A percentile compares a stretch with the other conserved stretches of the same genome.
phyloP scores from a whole-genome alignment of 768 basidiomycete species.

The Coprinellus aureogranulatus region DNA sequence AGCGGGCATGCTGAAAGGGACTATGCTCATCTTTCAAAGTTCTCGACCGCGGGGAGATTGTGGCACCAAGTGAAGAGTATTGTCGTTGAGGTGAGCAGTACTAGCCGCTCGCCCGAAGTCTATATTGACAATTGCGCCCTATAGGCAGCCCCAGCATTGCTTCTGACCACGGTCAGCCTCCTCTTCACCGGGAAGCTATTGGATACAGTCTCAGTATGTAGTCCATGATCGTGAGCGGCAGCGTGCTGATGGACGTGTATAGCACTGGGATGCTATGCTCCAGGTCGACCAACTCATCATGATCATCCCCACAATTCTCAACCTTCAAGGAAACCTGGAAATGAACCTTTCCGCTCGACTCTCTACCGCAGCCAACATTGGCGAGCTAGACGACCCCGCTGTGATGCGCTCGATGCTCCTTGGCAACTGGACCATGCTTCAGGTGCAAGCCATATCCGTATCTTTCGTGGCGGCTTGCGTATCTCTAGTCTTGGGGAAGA shows the following conservation, averaged over 20 bases:
- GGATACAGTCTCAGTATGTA: conserved; percentile 78
- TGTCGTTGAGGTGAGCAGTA: conserved; percentile 58
- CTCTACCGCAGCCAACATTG: conserved; percentile 93
- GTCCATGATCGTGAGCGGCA: neutral
- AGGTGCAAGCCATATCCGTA: conserved; percentile 90
- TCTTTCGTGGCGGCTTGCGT: conserved; percentile 83
- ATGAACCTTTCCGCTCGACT: conserved; percentile 97
- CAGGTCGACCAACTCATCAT: conserved; percentile 94
- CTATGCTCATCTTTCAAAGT: conserved; percentile 15
- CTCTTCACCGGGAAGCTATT: conserved; percentile 90
- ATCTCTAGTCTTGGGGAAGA: conserved; percentile 66
- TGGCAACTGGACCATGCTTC: conserved; percentile 83
- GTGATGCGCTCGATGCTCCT: conserved; percentile 64
- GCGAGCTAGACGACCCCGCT: conserved; percentile 75
- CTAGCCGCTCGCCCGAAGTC: no score
- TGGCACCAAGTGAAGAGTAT: conserved; percentile 64
- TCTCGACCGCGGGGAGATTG: conserved; percentile 22
- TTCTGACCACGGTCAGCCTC: conserved; percentile 79
- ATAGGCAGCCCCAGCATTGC: conserved; percentile 83
- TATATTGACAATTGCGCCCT: no score
- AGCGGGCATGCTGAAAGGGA: conserved; percentile 8
- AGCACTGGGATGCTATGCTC: conserved; percentile 89
- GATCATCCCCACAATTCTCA: conserved; percentile 90
- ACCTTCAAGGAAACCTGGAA: conserved; percentile 97
- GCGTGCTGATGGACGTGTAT: neutral